Evolutionary conservation across 441 rosid species (phyloP).

Genomic region (Populus hybrid): DNA sequence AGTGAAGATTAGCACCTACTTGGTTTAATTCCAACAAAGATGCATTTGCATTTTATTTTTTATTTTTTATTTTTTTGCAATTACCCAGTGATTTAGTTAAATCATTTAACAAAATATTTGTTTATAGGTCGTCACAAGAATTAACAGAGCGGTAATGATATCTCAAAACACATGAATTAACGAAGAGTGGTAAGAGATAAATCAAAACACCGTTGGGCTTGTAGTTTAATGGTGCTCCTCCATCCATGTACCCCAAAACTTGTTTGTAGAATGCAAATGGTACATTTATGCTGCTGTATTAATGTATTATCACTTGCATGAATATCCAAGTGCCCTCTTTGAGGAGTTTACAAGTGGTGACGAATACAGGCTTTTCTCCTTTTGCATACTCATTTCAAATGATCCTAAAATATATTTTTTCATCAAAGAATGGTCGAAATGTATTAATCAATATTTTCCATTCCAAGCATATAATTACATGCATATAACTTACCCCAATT

Average conservation of each 20-base stretch:
- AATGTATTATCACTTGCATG: not conserved
- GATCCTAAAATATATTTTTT: not conserved
- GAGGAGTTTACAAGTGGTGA: not conserved
- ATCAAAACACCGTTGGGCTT: not conserved
- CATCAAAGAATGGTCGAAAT: not conserved
- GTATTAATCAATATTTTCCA: not conserved
- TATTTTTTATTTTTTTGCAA: not conserved
- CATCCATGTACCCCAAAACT: not conserved
- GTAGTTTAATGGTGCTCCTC: not conserved
- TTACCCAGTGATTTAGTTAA: not conserved
- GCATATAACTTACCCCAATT: slow-evolving; percentile 17
- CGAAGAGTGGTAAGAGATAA: not conserved
- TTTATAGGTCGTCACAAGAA: not conserved
- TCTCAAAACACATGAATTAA: not conserved
- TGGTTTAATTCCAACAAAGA: too few species aligned
- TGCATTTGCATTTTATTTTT: not conserved
- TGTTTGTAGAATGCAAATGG: not conserved
- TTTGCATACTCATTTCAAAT: not conserved
- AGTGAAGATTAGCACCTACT: not conserved
- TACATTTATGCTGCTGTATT: not conserved
- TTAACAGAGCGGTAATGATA: not conserved
- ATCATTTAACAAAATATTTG: not conserved
- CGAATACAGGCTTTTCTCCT: not conserved
- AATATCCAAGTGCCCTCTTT: not conserved
- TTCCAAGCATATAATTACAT: slow-evolving; percentile 8